A percentile compares a stretch with the other conserved stretches of the same genome.
Evolutionary conservation across 768 basidiomycete genomes (phyloP).

Genomic region (Coprinopsis sp.): DNA sequence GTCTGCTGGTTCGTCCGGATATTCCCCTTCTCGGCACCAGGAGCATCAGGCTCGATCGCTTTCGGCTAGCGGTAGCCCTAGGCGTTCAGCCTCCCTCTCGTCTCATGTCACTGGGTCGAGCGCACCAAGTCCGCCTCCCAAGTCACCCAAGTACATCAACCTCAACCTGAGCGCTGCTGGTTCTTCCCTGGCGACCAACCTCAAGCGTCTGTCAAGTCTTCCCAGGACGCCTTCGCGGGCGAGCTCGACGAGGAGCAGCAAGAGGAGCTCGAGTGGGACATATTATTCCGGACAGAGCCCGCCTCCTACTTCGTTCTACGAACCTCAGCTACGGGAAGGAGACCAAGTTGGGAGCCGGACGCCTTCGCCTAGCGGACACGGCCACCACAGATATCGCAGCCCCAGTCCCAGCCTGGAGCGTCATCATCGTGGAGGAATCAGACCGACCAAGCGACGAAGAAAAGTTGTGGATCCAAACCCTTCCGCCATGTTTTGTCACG

Average conservation of each 20-base stretch:
- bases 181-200: conserved; percentile 30
- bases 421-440: too few relatives aligned
- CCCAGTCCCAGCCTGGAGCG: too few relatives aligned
- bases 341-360: conserved; percentile 19
- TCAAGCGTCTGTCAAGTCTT: conserved; percentile 52
- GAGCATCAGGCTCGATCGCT: background rate
- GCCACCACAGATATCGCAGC: too few relatives aligned
- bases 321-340: too few relatives aligned
- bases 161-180: too few relatives aligned
- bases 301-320: too few relatives aligned
- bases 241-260: conserved; percentile 39
- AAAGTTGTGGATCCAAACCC: conserved; percentile 43
- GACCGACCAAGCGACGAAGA: too few relatives aligned
- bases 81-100: conserved; percentile 8
- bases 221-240: conserved; percentile 60
- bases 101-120: too few relatives aligned
- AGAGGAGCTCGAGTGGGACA: conserved; percentile 25
- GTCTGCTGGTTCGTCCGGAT: background rate
- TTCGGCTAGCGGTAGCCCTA: too few relatives aligned
- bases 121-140: conserved; percentile 46
- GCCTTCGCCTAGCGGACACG: conserved; percentile 32
- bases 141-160: conserved; percentile 45
- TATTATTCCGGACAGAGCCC: background rate
- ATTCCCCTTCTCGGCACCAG: background rate
- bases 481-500: conserved; percentile 65